Base-by-base conservation (phyloP, 108 stramenopile genomes). In the Skeletonema grethae region DNA sequence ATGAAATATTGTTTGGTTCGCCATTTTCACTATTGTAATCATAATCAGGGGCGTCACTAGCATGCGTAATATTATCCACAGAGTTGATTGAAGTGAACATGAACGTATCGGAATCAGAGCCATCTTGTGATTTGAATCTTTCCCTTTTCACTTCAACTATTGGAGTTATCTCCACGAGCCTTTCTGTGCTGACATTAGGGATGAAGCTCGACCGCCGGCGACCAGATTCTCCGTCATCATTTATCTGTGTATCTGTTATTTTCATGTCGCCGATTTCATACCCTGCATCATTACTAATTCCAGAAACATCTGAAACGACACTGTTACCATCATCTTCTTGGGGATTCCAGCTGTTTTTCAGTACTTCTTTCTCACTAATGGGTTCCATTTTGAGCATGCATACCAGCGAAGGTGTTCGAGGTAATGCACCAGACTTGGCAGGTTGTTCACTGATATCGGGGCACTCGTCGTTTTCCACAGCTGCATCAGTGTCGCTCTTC, bases 1-100 rank as follows among this genome's bases (percentile, higher is more conserved):
- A 5, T 38, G 38, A 7, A 22, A 7, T 63, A 7, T 43, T 35
- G 16, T 4, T 63, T 28, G 5, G 9, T 30, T 61, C 60, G 29
- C 16, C 22, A 16, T 30, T 34, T 31, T 53, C 53, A 34, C 66
- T 67, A 35, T 67, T 55, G 32, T 67, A 67, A 50, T 67, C 66
- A 18, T 67, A 67, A 34, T 56, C 53, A 3, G 66, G 66, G 1
- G 66, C 66, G 31, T 67, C 66, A 11, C 66, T 67, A 5, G 53
- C 50, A 56, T 67, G 66, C n/a, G 66, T 67, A 13, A 67, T 50
- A 35, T 67, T 8, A 22, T 56, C 66, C n/a, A 31, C 16, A 5
- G 48, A 53, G 28, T 53, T 32, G 5, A 67, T 56, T 31, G 66
- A 67, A 22, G 28, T 15, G 18, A 67, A 67, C 7, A 32, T 20